phyloP scores from a whole-genome alignment of 2,329 filamentous ascomycete species.

The Xylaria sp. region DNA sequence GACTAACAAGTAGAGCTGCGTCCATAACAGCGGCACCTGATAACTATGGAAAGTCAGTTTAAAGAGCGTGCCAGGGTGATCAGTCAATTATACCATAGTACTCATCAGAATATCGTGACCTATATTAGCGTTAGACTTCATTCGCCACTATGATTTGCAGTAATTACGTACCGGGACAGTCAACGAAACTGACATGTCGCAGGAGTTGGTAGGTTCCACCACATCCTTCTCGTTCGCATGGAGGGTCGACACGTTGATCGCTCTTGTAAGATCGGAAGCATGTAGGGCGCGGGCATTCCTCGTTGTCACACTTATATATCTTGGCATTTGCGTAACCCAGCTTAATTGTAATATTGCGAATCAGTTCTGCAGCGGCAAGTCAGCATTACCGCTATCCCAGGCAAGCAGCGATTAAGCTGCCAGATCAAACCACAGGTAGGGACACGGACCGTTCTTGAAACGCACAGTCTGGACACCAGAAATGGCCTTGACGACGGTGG shows the following conservation, averaged over 20 bases:
- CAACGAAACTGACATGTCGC: conserved; percentile 95
- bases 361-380: conserved; percentile 72
- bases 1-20: conserved; percentile 85
- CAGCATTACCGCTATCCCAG: conserved; percentile 9
- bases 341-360: conserved; percentile 94
- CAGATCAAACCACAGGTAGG: not conserved
- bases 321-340: conserved; percentile 38
- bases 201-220: conserved; percentile 86
- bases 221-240: conserved; percentile 94
- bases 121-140: conserved; percentile 18
- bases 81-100: conserved; percentile 73
- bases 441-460: conserved; percentile 81
- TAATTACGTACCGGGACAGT: conserved; percentile 75
- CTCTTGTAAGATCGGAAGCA: conserved; percentile 98
- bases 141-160: not conserved
- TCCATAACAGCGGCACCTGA: conserved; percentile 99
- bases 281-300: conserved; percentile 88
- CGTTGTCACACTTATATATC: conserved; percentile 79
- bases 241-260: conserved; percentile 97
- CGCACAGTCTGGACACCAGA: conserved; percentile 98
- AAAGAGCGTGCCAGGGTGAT: not conserved
- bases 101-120: conserved; percentile 99
- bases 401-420: not conserved
- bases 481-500: conserved; percentile 98
- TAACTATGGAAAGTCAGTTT: conserved; percentile 59